A percentile compares a stretch with the other conserved stretches of the same genome.
phyloP scores from a whole-genome alignment of 169 alveolate genomes.

The Plasmodium coatneyi region DNA sequence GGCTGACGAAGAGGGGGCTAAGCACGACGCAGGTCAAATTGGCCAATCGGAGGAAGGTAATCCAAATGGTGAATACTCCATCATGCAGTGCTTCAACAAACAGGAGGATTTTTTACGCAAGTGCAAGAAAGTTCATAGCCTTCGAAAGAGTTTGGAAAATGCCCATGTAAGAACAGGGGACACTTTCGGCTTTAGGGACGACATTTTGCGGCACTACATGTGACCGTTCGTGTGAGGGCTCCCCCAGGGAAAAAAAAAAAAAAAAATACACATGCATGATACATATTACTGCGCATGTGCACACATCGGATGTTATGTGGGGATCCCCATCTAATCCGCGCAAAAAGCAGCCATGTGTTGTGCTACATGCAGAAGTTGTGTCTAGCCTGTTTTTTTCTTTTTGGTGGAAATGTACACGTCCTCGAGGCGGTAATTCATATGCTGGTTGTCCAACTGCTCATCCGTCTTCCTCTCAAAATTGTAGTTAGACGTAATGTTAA shows the following conservation, averaged over 20 bases:
- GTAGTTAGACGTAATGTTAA: slow-evolving; percentile 66
- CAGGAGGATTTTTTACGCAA: slow-evolving; percentile 53
- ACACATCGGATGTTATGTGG: not conserved
- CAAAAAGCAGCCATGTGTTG: not conserved
- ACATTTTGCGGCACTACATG: slow-evolving; percentile 23
- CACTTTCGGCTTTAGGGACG: not conserved
- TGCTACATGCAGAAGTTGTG: not conserved
- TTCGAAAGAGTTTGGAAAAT: slow-evolving; percentile 56
- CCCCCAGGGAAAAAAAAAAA: not conserved
- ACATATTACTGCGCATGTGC: not conserved
- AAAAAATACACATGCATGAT: not conserved
- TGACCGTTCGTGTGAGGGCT: not conserved
- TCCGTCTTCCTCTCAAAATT: slow-evolving; percentile 27
- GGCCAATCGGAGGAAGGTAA: not conserved
- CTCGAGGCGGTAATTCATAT: slow-evolving; percentile 18
- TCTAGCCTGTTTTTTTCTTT: slow-evolving; percentile 18
- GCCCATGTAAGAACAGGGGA: slow-evolving; percentile 26
- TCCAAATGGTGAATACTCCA: not conserved
- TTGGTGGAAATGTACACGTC: slow-evolving; percentile 44
- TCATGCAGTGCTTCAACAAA: not conserved
- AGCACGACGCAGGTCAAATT: not conserved
- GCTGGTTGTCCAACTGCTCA: not conserved
- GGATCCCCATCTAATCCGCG: not conserved
- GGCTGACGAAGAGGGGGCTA: not conserved
- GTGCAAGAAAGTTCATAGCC: slow-evolving; percentile 22